Evolutionary conservation across 805 yeast species (phyloP).

Genomic region (Candida argentea): DNA sequence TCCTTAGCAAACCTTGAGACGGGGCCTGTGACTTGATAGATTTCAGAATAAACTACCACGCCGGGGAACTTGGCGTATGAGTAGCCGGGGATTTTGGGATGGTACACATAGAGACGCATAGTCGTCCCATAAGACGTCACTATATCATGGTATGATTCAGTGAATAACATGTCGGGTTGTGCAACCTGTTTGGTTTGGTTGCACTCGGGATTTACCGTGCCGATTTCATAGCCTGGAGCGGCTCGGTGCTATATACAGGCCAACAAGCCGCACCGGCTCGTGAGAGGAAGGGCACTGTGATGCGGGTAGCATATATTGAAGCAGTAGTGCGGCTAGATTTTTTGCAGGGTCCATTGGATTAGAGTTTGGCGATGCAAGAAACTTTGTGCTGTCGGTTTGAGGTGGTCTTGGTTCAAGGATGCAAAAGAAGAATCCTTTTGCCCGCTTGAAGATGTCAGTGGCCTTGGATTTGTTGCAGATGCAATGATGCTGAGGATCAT

Average conservation of each 20-base stretch:
- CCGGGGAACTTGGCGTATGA: constrained; percentile 79
- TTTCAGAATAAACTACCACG: constrained; percentile 69
- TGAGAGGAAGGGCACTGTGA: too few relatives aligned
- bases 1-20: constrained; percentile 68
- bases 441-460: too few relatives aligned
- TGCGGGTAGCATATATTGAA: too few relatives aligned
- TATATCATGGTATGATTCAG: constrained; percentile 56
- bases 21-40: constrained; percentile 78
- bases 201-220: neutral
- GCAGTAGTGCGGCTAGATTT: too few relatives aligned
- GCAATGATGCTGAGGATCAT: too few relatives aligned
- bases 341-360: too few relatives aligned
- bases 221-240: neutral
- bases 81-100: constrained; percentile 60
- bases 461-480: too few relatives aligned
- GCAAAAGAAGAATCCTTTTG: too few relatives aligned
- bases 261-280: too few relatives aligned
- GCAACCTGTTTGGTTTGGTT: neutral
- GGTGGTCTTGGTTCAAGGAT: too few relatives aligned
- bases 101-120: constrained; percentile 55
- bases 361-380: too few relatives aligned
- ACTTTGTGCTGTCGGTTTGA: too few relatives aligned
- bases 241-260: neutral
- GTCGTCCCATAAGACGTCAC: constrained; percentile 56
- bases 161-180: constrained; percentile 45